Evolutionary conservation across 2,329 filamentous ascomycete species (phyloP).

Genomic region (Exophiala sideris): DNA sequence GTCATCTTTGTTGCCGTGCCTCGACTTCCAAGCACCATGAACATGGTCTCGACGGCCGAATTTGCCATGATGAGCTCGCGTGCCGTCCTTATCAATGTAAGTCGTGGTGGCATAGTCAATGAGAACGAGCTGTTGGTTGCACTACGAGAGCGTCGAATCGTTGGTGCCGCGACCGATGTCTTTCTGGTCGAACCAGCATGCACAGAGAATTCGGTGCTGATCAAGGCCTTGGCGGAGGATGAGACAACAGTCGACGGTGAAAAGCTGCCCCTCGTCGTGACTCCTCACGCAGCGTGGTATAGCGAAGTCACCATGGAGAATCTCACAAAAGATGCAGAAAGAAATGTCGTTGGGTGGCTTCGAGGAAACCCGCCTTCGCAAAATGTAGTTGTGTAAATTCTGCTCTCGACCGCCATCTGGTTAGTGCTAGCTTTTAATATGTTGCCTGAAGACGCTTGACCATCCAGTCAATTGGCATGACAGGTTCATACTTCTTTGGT

Average conservation of each 20-base stretch:
- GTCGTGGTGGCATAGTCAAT: slow-evolving; percentile 49
- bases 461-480: too few relatives aligned
- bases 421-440: too few relatives aligned
- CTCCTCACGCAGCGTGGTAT: slow-evolving; percentile 54
- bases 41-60: slow-evolving; percentile 36
- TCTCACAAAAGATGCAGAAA: slow-evolving; percentile 28
- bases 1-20: slow-evolving; percentile 33
- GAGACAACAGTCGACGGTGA: neutral
- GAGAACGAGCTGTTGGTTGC: slow-evolving; percentile 46
- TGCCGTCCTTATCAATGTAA: slow-evolving; percentile 46
- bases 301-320: slow-evolving; percentile 46
- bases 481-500: too few relatives aligned
- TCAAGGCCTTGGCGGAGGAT: slow-evolving; percentile 45
- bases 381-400: neutral
- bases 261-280: slow-evolving; percentile 39
- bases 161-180: slow-evolving; percentile 51
- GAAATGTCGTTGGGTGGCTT: slow-evolving; percentile 1
- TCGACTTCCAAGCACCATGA: slow-evolving; percentile 28
- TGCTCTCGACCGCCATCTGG: too few relatives aligned
- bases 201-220: slow-evolving; percentile 40
- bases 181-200: slow-evolving; percentile 45
- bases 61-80: slow-evolving; percentile 43
- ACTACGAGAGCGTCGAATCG: slow-evolving; percentile 39
- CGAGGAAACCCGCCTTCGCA: neutral
- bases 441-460: too few relatives aligned